Evolutionary conservation across 805 yeast species (phyloP).

Genomic region (Saturnispora bothae): DNA sequence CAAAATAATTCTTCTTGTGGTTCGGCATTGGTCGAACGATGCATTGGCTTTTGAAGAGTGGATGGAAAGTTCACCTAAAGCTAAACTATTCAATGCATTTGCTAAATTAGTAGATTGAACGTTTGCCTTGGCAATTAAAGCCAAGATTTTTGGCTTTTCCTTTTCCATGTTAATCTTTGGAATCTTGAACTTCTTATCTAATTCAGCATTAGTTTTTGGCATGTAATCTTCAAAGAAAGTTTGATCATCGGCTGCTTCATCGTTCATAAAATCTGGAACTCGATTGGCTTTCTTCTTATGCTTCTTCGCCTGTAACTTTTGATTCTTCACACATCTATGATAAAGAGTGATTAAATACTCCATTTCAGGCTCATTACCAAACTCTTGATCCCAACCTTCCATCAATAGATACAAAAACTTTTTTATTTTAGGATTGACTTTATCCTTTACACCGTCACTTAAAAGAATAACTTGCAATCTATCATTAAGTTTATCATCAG

Average conservation of each 20-base stretch:
- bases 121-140: conserved; percentile 63
- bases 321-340: conserved; percentile 14
- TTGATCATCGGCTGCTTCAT: conserved; percentile 40
- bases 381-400: conserved; percentile 56
- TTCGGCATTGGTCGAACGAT: conserved; percentile 65
- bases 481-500: conserved; percentile 59
- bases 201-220: conserved; percentile 24
- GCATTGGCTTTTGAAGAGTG: conserved; percentile 53
- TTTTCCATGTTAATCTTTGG: conserved; percentile 59
- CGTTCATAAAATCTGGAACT: conserved; percentile 39
- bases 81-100: conserved; percentile 41
- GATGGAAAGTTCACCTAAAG: conserved; percentile 42
- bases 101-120: conserved; percentile 60
- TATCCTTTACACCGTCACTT: conserved; percentile 25
- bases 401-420: conserved; percentile 42
- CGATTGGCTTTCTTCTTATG: conserved; percentile 2
- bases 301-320: conserved; percentile 3
- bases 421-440: conserved; percentile 33
- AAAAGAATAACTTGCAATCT: conserved; percentile 40
- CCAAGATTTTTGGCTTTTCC: conserved; percentile 63
- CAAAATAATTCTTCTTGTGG: conserved; percentile 65
- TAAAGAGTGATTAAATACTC: conserved; percentile 38
- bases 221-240: conserved; percentile 18
- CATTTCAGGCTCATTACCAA: conserved; percentile 39
- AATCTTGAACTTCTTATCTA: conserved; percentile 43